phyloP scores from a whole-genome alignment of 176 grass and related monocot species.

The Thalia dealbata region DNA sequence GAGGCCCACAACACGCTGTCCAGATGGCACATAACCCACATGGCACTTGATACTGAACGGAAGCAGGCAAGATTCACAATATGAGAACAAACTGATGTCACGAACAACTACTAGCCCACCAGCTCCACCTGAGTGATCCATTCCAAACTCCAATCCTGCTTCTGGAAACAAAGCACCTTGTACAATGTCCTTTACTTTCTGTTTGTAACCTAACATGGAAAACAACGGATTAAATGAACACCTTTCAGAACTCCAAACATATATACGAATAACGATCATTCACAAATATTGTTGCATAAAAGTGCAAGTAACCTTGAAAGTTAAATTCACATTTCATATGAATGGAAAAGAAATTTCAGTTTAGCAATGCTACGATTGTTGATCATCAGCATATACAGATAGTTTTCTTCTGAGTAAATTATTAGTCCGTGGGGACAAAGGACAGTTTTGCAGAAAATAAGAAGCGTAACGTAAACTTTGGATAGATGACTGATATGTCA shows the following conservation, averaged over 20 bases:
- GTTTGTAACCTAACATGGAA: slow-evolving; percentile 56
- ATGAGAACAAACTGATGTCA: slow-evolving; percentile 74
- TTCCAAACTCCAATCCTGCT: slow-evolving; percentile 53
- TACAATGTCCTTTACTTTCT: slow-evolving; percentile 74
- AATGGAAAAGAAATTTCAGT: not conserved
- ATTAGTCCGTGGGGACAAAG: too few species aligned
- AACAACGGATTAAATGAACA: not conserved
- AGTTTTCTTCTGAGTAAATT: not conserved
- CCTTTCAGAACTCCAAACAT: not conserved
- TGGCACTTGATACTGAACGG: slow-evolving; percentile 78
- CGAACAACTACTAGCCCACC: slow-evolving; percentile 77
- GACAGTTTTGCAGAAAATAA: too few species aligned
- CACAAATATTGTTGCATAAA: not conserved
- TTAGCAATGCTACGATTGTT: not conserved
- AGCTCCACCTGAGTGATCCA: slow-evolving; percentile 61
- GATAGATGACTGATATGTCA: too few species aligned
- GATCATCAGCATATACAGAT: not conserved
- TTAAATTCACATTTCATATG: not conserved
- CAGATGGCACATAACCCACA: slow-evolving; percentile 81
- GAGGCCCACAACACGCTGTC: slow-evolving; percentile 69
- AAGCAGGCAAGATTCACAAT: slow-evolving; percentile 91
- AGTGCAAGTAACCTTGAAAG: not conserved
- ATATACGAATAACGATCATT: not conserved
- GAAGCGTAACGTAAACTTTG: too few species aligned
- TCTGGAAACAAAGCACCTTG: slow-evolving; percentile 86